Evolutionary conservation across 176 grass and related monocot species (phyloP).

Genomic region (maize (Zea mays)): Zm-B73-REFERENCE-NAM-5.0 NC_050100.1:216768501-216769000

Average conservation of each 20-base stretch:
- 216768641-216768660: neutral
- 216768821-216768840: neutral
- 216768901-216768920: constrained; percentile 17
- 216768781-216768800: neutral
- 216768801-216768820: neutral
- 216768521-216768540: constrained; percentile 12
- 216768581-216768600: neutral
- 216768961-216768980: neutral
- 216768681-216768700: neutral
- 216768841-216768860: constrained; percentile 19
- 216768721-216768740: no score
- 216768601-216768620: neutral
- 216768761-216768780: constrained; percentile 1
- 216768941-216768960: neutral
- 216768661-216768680: constrained; percentile 21
- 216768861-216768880: neutral
- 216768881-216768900: constrained; percentile 5
- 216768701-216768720: neutral
- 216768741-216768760: neutral
- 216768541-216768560: constrained; percentile 16
- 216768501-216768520: neutral
- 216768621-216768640: neutral
- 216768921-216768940: constrained; percentile 11
- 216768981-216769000: constrained; percentile 27
- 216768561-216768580: neutral